A percentile compares a stretch with the other conserved stretches of the same genome.
These are phyloP conservation scores for Nicotiana benthamiana DNA, from an alignment of 257 asterid species.

Conservation along the genomic window DNA sequence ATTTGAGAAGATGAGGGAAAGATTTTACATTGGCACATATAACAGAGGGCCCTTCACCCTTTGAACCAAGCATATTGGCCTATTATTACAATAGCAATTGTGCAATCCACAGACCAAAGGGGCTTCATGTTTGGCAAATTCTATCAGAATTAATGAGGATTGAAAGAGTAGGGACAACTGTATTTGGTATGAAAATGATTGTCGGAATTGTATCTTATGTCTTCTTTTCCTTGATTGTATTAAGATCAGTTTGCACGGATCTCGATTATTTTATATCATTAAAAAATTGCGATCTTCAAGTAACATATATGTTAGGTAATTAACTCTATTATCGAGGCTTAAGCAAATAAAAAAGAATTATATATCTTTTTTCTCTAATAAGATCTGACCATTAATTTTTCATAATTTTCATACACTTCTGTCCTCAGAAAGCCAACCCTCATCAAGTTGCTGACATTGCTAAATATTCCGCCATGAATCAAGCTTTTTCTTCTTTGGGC, in stretches of 20 bases:
- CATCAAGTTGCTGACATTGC: no score
- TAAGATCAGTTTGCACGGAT: not conserved
- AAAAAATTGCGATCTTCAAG: no score
- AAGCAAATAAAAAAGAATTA: not conserved
- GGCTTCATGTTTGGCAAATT: slow-evolving; percentile 3
- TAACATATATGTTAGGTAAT: not conserved
- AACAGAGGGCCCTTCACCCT: not conserved
- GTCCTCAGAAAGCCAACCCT: no score
- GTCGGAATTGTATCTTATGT: not conserved
- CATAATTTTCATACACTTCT: not conserved
- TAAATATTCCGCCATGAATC: no score
- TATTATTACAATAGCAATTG: not conserved
- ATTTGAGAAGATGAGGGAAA: not conserved
- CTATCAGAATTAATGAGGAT: not conserved
- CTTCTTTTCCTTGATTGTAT: not conserved
- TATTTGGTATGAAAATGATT: not conserved
- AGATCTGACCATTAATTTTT: no score
- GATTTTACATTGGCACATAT: not conserved
- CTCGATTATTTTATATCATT: not conserved
- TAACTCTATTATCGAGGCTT: not conserved
- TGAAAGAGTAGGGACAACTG: not conserved
- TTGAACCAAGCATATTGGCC: not conserved
- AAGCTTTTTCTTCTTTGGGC: no score
- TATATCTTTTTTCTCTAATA: no score
- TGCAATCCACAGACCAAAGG: not conserved